These are phyloP conservation scores for Monilinia polystroma DNA, from an alignment of 2,329 filamentous ascomycete genomes.

Conservation along the genomic window DNA sequence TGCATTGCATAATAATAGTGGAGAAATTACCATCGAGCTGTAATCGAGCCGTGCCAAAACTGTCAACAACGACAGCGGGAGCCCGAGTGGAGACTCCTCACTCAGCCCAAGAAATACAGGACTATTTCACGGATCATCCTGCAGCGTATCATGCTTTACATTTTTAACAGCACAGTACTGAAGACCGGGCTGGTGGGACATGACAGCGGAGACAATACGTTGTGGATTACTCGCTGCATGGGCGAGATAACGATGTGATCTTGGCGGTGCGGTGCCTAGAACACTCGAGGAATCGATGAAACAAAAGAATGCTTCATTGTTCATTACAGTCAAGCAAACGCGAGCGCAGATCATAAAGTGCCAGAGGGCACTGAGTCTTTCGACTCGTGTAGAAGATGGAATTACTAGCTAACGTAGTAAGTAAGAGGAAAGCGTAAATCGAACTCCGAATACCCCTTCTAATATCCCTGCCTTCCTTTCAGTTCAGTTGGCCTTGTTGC, in stretches of 20 bases:
- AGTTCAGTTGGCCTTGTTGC: constrained; percentile 16
- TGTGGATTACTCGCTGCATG: neutral
- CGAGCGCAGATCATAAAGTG: constrained; percentile 7
- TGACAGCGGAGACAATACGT: constrained; percentile 7
- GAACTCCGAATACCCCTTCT: constrained; percentile 15
- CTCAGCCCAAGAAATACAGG: neutral
- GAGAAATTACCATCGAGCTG: neutral
- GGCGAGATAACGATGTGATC: neutral
- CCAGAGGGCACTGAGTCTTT: constrained; percentile 18
- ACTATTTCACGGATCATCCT: neutral
- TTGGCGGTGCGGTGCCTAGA: neutral
- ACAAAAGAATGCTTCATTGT: neutral
- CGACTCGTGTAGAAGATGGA: constrained; percentile 17
- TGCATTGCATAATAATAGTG: constrained; percentile 12
- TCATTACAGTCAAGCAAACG: neutral
- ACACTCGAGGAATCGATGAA: neutral
- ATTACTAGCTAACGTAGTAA: constrained; percentile 16
- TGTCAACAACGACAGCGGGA: neutral
- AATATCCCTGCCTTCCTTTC: constrained; percentile 3
- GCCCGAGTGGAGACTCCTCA: constrained; percentile 3
- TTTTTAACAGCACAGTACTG: neutral
- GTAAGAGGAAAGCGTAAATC: neutral
- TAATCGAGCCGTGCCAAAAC: neutral
- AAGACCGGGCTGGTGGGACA: constrained; percentile 5
- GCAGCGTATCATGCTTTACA: neutral